phyloP scores from a whole-genome alignment of 768 basidiomycete genomes.

The Amanita phalloides region DNA sequence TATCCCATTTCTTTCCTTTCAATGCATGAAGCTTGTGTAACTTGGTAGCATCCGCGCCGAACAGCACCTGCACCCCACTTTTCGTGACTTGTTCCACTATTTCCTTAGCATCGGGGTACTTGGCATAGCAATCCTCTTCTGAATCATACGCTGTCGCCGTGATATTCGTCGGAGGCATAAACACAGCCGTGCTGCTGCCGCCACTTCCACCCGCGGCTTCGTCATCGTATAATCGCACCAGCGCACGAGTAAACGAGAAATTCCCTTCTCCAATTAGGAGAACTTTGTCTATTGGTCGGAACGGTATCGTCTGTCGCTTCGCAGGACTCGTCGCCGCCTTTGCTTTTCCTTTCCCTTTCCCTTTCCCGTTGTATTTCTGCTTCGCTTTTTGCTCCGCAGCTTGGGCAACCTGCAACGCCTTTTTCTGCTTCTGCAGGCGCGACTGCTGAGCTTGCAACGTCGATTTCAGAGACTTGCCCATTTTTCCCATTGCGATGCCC shows the following conservation, averaged over 20 bases:
- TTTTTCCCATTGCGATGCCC: conserved; percentile 6
- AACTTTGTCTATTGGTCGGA: conserved; percentile 52
- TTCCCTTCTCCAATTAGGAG: conserved; percentile 89
- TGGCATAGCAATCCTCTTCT: conserved; percentile 62
- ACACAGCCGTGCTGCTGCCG: conserved; percentile 22
- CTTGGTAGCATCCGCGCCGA: conserved; percentile 76
- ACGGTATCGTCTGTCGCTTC: conserved; percentile 48
- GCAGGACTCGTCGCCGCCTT: conserved; percentile 6
- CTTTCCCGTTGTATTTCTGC: conserved; percentile 15
- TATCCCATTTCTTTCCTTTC: conserved; percentile 60
- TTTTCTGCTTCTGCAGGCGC: conserved; percentile 51
- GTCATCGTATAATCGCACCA: conserved; percentile 30
- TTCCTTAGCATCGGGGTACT: conserved; percentile 66
- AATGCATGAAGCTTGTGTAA: conserved; percentile 49
- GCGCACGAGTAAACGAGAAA: conserved; percentile 81
- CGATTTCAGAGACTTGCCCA: conserved; percentile 49
- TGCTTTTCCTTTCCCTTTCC: conserved; percentile 30
- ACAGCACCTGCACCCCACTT: conserved; percentile 61
- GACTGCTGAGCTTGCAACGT: conserved; percentile 63
- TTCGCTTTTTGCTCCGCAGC: conserved; percentile 38
- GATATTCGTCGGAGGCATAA: conserved; percentile 55
- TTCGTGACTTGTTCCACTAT: conserved; percentile 46
- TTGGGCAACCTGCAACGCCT: conserved; percentile 38
- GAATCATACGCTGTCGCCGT: conserved; percentile 83
- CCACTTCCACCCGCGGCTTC: conserved; percentile 21